Base-by-base conservation (phyloP, 768 basidiomycete genomes). In the Mycena pura region DNA sequence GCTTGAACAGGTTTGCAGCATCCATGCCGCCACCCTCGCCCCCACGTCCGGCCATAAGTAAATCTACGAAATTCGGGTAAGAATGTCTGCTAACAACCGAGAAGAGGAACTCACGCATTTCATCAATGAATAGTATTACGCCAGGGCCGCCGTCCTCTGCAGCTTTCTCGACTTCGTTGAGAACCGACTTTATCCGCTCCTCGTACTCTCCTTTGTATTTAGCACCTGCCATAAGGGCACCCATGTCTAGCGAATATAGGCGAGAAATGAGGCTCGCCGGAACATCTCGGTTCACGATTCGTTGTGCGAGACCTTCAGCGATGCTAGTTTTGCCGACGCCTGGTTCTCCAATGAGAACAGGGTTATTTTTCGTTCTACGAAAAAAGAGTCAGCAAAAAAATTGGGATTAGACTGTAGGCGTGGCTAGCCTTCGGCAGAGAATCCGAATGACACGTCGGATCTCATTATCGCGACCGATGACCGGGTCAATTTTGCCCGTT, bases 281-380 rank as follows among this genome's bases (percentile, higher is more conserved):
- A 7, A 95, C 93, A 75, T 98, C 96, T 47, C 95, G 88, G 67
- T 95, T 94, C 68, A 97, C 87, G 62, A 99, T 96, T 44, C 96
- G 88, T 72, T 96, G 96, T 0, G 96, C 96, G 6, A 99, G 87
- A 38, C 95, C 95, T 80, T 99, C 96, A 6, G 89, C 94, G 52
- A 98, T 92, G 22, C 94, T 87, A 0, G 96, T 97, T 78, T 99
- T 99, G 5, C 96, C 96, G 22, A 96, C 95, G 73, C 96, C 92
- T 45, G 92, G 92, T 76, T 93, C 94, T 62, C 95, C 96, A 67
- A 99, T 94, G 24, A 98, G 86, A 38, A 97, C 93, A n/a, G 96
- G 95, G 69, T 96, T 97, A 71, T 95, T 96, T 76, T 98, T 98
- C 3, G 95, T 97, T 71, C 96, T 91, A 54, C 14, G 29, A n/a